A percentile compares a stretch with the other conserved stretches of the same genome.
Evolutionary conservation across 208 protist species (phyloP).

Genomic region (Leishmania arabica): DNA sequence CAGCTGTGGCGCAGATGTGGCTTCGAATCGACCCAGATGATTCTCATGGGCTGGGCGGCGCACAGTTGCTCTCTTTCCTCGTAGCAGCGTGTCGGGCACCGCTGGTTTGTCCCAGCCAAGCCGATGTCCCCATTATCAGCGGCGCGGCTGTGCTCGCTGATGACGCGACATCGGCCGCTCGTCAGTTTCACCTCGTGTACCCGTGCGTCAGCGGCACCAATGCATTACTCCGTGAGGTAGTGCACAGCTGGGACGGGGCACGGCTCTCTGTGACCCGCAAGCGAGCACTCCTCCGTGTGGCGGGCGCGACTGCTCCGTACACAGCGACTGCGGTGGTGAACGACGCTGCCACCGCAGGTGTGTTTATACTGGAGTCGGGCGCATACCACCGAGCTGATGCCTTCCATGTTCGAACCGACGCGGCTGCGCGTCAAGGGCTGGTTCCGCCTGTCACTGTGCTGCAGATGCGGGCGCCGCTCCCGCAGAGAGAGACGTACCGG

Average conservation of each 20-base stretch:
- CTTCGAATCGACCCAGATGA: conserved; percentile 1
- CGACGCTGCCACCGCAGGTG: neutral
- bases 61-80: neutral
- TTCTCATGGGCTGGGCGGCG: neutral
- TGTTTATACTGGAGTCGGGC: conserved; percentile 10
- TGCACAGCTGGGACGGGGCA: conserved; percentile 9
- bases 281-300: conserved; percentile 16
- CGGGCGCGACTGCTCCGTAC: conserved; percentile 9
- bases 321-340: conserved; percentile 1
- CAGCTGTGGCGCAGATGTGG: conserved; percentile 13
- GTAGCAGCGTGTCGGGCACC: conserved; percentile 12
- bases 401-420: conserved; percentile 10
- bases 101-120: neutral
- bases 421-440: conserved; percentile 1
- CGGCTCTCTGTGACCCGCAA: conserved; percentile 1
- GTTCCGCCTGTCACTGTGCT: conserved; percentile 14
- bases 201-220: neutral
- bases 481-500: neutral
- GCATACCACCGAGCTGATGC: conserved; percentile 2
- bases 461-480: neutral
- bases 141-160: conserved; percentile 4
- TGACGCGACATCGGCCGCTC: neutral
- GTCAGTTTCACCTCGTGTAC: conserved; percentile 13
- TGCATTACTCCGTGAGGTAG: conserved; percentile 17
- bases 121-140: neutral